A percentile compares a stretch with the other conserved stretches of the same genome.
phyloP scores from a whole-genome alignment of 192 early-diverging fungal genomes.

The Jimgerdemannia flammicorona region DNA sequence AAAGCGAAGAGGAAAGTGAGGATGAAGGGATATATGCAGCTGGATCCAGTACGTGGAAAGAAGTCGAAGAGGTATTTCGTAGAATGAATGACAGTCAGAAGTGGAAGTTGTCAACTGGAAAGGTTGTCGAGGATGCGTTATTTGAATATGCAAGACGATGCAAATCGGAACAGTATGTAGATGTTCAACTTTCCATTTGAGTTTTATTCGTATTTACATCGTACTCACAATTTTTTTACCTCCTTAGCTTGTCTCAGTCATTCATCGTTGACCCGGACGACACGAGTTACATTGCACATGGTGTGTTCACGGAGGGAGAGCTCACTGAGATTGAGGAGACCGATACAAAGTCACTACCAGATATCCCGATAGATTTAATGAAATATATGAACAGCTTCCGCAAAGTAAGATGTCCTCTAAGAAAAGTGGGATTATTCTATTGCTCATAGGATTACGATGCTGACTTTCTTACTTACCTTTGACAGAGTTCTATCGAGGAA shows the following conservation, averaged over 20 bases:
- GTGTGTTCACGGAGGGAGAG: slow-evolving; percentile 18
- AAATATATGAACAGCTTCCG: slow-evolving; percentile 10
- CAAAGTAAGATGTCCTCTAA: slow-evolving; percentile 9
- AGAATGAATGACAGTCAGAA: slow-evolving; percentile 13
- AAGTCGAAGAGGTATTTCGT: slow-evolving; percentile 11
- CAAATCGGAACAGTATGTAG: not conserved
- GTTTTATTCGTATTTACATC: not conserved
- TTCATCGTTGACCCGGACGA: slow-evolving; percentile 26
- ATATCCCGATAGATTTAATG: slow-evolving; percentile 9
- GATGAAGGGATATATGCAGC: no score
- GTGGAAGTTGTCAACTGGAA: slow-evolving; percentile 18
- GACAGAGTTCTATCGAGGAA: slow-evolving; percentile 4
- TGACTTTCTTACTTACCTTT: no score
- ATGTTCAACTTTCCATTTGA: slow-evolving; percentile 8
- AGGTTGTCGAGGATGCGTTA: slow-evolving; percentile 15
- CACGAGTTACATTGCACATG: slow-evolving; percentile 14
- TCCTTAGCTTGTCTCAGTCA: slow-evolving; percentile 9
- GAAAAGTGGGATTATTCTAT: slow-evolving; percentile 9
- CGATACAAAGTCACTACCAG: not conserved
- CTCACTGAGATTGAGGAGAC: slow-evolving; percentile 17
- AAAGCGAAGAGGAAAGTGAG: no score
- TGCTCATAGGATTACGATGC: slow-evolving; percentile 10
- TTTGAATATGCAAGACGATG: slow-evolving; percentile 14
- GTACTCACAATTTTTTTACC: slow-evolving; percentile 7
- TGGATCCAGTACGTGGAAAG: not conserved